Base-by-base conservation (phyloP, 2,329 filamentous ascomycete species). In the Claviceps sorghi region DNA sequence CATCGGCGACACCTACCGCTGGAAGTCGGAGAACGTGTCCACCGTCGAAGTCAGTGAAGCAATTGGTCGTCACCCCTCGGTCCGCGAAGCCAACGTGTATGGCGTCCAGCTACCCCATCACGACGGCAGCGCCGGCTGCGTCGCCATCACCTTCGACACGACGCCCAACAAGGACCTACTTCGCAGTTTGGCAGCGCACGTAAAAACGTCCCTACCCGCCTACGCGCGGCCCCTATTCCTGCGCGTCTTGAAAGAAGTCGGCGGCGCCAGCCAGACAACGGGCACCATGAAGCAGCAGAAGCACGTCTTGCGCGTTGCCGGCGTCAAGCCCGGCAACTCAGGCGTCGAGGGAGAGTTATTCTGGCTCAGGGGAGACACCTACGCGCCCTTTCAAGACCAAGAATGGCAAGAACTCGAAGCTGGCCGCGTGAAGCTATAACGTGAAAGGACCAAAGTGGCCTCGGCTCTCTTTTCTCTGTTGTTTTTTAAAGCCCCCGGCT, bases 241-340 rank as follows among this genome's bases (percentile, higher is more conserved):
- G 48, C 75, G 89, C 13, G 67, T 89, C 6, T 76, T 83, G 8
- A 72, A 69, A 29, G 74, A 77, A 29, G 67, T 76, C 46, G 68
- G 70, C 3, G 75, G 80, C 43, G 66, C 69, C 1, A 73, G 79
- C 58, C 79, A 84, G 60, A 75, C 80, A 1, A 95, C 89, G 4
- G 88, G 88, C 0, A 95, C 88, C 48, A 86, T 88, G 61, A 95
- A 95, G 73, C 86, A 94, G 70, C 84, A 90, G 68, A 95, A 95
- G 67, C 79, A 84, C 56, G 67, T 72, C 0, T 65, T 95, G 57
- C 74, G 87, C n/a, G 72, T 74, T 2, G 77, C 90, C 56, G 88
- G 89, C 0, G 86, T 91, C 0, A 78, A 87, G 60, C 85, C 84
- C 0, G 66, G 61, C 4, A 32, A 52, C 8, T 51, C 55, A 1